phyloP scores from a whole-genome alignment of 768 basidiomycete species.

The Psilocybe cubensis region DNA sequence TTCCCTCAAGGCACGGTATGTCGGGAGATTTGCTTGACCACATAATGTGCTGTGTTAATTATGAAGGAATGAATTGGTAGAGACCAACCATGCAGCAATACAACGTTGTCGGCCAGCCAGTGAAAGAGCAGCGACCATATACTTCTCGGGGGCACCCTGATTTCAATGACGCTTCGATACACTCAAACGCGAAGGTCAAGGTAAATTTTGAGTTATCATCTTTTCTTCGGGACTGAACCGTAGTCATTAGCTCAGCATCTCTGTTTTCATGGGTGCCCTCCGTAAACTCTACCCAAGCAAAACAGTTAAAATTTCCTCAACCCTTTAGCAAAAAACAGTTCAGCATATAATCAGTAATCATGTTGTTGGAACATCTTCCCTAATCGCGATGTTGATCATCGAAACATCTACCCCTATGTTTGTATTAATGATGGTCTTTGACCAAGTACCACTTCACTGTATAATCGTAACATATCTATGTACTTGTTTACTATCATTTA shows the following conservation, averaged over 20 bases:
- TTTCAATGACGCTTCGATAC: not conserved
- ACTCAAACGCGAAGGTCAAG: not conserved
- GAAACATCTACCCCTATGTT: not conserved
- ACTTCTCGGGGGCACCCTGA: not conserved
- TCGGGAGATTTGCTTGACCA: not conserved
- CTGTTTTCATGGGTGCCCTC: not conserved
- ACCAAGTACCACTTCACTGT: not conserved
- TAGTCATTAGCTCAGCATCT: not conserved
- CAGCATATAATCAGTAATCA: not conserved
- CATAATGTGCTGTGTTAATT: not conserved
- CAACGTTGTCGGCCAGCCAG: not conserved
- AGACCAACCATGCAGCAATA: not conserved
- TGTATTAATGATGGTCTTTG: not conserved
- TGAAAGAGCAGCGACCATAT: not conserved
- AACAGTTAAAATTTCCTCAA: not conserved
- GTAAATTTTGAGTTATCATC: not conserved
- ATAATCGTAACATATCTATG: not conserved
- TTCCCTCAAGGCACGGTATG: not conserved
- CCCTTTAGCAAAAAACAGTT: not conserved
- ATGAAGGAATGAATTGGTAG: not conserved
- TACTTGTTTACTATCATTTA: not conserved
- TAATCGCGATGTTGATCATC: slow-evolving; percentile 4
- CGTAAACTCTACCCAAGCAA: not conserved
- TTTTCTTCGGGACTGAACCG: not conserved
- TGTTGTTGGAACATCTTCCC: not conserved